Percentiles rank a stretch among this genome's conserved stretches.
phyloP scores from a whole-genome alignment of 2,329 filamentous ascomycete species.

The Fusarium tuaranense region DNA sequence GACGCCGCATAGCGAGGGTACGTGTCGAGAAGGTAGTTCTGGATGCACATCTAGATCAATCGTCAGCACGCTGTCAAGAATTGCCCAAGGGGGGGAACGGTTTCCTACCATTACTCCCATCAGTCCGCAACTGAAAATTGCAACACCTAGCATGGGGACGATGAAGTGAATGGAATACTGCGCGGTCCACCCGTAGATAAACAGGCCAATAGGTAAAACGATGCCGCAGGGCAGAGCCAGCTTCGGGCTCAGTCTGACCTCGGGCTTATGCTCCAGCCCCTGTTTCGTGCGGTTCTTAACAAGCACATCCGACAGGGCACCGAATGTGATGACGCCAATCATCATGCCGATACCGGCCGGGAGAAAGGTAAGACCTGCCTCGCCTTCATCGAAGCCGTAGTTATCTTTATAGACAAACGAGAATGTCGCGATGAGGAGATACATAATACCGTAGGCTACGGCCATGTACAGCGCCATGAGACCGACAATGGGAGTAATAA shows the following conservation, averaged over 20 bases:
- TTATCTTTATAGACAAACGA: conserved; percentile 67
- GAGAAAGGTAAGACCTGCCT: conserved; percentile 47
- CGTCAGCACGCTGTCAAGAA: background rate
- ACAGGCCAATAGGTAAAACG: conserved; percentile 21
- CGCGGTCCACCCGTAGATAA: conserved; percentile 32
- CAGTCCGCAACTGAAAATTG: conserved; percentile 55
- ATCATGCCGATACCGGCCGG: conserved; percentile 30
- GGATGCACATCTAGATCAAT: conserved; percentile 56
- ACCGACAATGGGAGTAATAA: conserved; percentile 71
- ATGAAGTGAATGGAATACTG: conserved; percentile 28
- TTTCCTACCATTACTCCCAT: conserved; percentile 38
- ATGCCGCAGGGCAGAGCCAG: conserved; percentile 20
- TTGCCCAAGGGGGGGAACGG: background rate
- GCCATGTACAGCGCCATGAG: conserved; percentile 71
- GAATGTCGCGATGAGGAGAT: conserved; percentile 61
- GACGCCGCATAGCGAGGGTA: conserved; percentile 34
- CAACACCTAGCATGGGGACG: conserved; percentile 46
- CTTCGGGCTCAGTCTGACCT: conserved; percentile 28
- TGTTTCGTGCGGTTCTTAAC: conserved; percentile 10
- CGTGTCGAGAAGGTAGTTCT: conserved; percentile 48
- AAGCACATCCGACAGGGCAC: conserved; percentile 20
- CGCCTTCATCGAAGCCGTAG: conserved; percentile 67
- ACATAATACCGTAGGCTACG: conserved; percentile 71
- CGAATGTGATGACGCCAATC: conserved; percentile 20
- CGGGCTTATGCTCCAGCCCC: conserved; percentile 12